phyloP scores from a whole-genome alignment of 1,284 basidiomycete genomes.

The Xerocomus amazonicus region DNA sequence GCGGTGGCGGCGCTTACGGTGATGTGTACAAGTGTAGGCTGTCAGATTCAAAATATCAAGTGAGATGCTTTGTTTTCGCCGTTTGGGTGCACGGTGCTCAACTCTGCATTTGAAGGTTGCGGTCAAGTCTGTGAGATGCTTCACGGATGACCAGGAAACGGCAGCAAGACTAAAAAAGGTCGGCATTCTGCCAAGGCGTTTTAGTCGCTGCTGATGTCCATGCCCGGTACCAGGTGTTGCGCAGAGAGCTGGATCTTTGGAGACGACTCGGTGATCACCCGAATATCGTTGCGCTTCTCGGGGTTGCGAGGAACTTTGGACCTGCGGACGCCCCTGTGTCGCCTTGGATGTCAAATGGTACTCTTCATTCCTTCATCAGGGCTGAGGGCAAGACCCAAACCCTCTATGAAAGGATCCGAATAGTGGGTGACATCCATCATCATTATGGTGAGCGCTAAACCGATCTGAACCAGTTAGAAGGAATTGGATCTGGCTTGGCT shows the following conservation, averaged over 20 bases:
- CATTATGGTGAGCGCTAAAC: not conserved
- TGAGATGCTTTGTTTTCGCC: not conserved
- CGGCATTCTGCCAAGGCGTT: not conserved
- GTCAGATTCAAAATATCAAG: not conserved
- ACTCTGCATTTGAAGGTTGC: not conserved
- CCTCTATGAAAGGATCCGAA: not conserved
- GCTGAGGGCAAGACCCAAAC: not conserved
- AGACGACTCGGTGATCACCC: conserved; percentile 2
- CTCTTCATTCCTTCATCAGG: conserved; percentile 1
- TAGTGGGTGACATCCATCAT: not conserved
- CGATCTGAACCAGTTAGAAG: not conserved
- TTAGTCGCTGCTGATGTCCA: too few relatives aligned
- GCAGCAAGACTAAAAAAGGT: not conserved
- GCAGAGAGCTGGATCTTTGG: conserved; percentile 2
- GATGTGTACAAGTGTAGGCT: conserved; percentile 3
- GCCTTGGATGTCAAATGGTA: conserved; percentile 1
- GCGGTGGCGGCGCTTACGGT: not conserved
- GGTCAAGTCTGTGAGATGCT: not conserved
- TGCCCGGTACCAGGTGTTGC: not conserved
- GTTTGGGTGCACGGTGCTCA: not conserved
- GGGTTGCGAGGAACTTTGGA: conserved; percentile 1
- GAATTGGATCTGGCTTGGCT: not conserved
- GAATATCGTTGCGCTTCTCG: conserved; percentile 2
- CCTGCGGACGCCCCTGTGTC: conserved; percentile 1
- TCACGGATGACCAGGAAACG: not conserved